Evolutionary conservation across 1,284 basidiomycete genomes (phyloP).

Genomic region (Hemileccinum hortonii): DNA sequence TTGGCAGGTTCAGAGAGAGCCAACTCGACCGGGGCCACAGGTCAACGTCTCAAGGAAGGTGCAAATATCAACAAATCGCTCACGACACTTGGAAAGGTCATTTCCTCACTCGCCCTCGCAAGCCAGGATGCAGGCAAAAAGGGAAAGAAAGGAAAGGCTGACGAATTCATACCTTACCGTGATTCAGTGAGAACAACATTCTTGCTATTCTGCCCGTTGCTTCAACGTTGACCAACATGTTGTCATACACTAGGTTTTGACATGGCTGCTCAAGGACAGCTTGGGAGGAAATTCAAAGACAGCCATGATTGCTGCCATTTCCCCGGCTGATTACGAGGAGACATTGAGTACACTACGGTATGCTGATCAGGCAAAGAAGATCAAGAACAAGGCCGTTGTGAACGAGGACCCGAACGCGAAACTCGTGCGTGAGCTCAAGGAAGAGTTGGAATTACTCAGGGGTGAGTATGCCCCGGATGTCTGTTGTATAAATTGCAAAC

Average conservation of each 20-base stretch:
- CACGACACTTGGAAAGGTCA: slow-evolving; percentile 96
- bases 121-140: slow-evolving; percentile 70
- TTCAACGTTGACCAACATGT: slow-evolving; percentile 7
- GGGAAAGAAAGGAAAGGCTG: slow-evolving; percentile 80
- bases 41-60: slow-evolving; percentile 90
- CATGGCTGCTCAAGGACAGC: slow-evolving; percentile 97
- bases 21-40: slow-evolving; percentile 96
- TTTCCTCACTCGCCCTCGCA: slow-evolving; percentile 83
- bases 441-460: slow-evolving; percentile 89
- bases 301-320: slow-evolving; percentile 97
- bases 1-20: slow-evolving; percentile 97
- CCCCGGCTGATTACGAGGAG: slow-evolving; percentile 97
- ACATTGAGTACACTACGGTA: slow-evolving; percentile 94
- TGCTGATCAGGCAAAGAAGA: slow-evolving; percentile 99
- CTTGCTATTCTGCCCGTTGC: not conserved
- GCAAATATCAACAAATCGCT: slow-evolving; percentile 98
- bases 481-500: slow-evolving; percentile 2
- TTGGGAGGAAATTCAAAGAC: slow-evolving; percentile 95
- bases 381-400: slow-evolving; percentile 98
- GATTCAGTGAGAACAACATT: slow-evolving; percentile 67
- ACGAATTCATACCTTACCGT: slow-evolving; percentile 91
- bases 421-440: slow-evolving; percentile 96
- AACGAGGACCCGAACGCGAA: slow-evolving; percentile 99
- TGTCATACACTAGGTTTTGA: slow-evolving; percentile 67
- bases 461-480: slow-evolving; percentile 44